Evolutionary conservation across 495 filamentous ascomycete genomes (phyloP), one percentile per base, ranked within the genome.

Genomic region (Penicillium subrubescens): DNA sequence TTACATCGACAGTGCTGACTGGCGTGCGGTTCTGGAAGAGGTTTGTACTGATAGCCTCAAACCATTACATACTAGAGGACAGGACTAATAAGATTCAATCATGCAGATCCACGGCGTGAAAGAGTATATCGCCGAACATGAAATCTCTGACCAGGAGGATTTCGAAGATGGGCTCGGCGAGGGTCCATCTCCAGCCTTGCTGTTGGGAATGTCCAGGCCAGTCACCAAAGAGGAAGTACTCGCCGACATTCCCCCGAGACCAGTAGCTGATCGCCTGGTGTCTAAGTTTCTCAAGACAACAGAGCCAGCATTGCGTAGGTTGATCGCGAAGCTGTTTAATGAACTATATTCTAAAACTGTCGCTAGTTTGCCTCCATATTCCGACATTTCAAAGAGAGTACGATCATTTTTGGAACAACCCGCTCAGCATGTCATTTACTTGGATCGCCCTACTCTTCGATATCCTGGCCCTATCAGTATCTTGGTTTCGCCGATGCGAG

Each of bases 1-100:
- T 39, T 84, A 86, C 66, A 79, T 86, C 25, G 79, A 86, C 53
- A 71, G 76, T 31, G 75, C 76, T 3, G 76, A 84, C 63, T 86
- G 82, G 83, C 79, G 80, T 41, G 77, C 81, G 21, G 82, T 86
- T 51, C 67, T 83, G 6, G 77, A 82, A 57, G 82, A 86, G 70
- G 83, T 85, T 17, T 57, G 64, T 55, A 46, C 15, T 33, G 6
- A 14, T 2, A 21, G 35, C 1, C n/a, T 61, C 15, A 25, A 6
- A 17, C 27, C 11, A 17, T 21, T 33, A 44, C 12, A 34, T 48
- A 10, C 19, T 1, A 48, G 3, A 23, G 1, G 3, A 2, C 44
- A 4, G 44, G 5, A 25, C 48, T 52, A 52, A 52, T 8, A 10
- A 10, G 15, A 15, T 51, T 63, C 71, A 63, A 61, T 59, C 52